phyloP scores from a whole-genome alignment of 345 rosid species.

The Limnanthes douglasii region DNA sequence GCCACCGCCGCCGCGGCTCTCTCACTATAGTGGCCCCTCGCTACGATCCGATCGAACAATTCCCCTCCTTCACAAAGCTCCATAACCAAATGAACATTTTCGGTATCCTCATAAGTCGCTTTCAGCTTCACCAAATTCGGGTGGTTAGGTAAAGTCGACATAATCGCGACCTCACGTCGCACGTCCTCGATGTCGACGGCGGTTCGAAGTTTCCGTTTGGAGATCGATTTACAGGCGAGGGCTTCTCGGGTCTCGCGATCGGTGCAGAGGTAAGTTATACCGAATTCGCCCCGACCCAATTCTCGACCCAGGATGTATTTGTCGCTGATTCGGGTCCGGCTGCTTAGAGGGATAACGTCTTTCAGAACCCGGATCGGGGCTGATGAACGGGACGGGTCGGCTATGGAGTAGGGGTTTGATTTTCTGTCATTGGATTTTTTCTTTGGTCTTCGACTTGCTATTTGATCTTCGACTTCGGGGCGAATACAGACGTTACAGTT shows the following conservation, averaged over 20 bases:
- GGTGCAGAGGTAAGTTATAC: conserved; percentile 83
- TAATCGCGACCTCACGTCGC: conserved; percentile 83
- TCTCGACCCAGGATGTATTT: conserved; percentile 80
- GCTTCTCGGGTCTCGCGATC: conserved; percentile 59
- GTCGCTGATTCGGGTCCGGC: conserved; percentile 62
- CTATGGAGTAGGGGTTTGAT: conserved; percentile 41
- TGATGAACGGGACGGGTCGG: conserved; percentile 23
- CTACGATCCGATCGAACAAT: conserved; percentile 88
- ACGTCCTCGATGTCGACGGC: conserved; percentile 88
- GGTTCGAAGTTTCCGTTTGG: conserved; percentile 77
- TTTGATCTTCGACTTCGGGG: conserved; percentile 21
- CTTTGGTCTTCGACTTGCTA: conserved; percentile 19
- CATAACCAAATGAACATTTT: conserved; percentile 90
- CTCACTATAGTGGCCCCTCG: conserved; percentile 90
- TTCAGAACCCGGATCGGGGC: conserved; percentile 60
- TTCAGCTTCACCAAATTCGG: conserved; percentile 77
- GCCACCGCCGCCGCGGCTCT: conserved; percentile 77
- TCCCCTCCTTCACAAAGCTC: conserved; percentile 97
- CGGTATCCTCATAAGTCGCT: conserved; percentile 82
- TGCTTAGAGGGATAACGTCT: conserved; percentile 43
- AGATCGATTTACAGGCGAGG: conserved; percentile 81
- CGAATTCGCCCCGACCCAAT: conserved; percentile 92
- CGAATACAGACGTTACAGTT: conserved; percentile 84
- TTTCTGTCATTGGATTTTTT: conserved; percentile 20
- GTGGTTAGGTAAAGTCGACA: conserved; percentile 78